Conservation (phyloP, 2,329 filamentous ascomycete genomes). For the Alternaria gaisen region DNA sequence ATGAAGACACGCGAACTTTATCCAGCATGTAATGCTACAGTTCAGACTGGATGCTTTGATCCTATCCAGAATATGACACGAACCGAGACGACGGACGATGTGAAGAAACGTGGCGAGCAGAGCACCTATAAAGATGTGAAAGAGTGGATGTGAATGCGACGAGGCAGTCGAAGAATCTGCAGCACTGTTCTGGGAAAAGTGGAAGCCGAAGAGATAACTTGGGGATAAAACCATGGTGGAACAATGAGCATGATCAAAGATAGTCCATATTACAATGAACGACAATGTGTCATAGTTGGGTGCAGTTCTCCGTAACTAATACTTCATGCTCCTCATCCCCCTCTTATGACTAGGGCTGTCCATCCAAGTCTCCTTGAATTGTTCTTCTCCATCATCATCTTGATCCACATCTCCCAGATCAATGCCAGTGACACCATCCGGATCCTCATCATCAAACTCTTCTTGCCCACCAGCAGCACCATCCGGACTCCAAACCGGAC, state of each 20-base stretch:
- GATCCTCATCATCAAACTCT: conserved; percentile 41
- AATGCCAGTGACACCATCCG: conserved; percentile 16
- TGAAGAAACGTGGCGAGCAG: neutral
- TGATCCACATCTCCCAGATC: conserved; percentile 29
- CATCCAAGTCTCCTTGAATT: conserved; percentile 37
- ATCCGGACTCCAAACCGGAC: conserved; percentile 63
- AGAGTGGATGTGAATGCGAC: neutral
- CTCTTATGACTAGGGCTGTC: conserved; percentile 40
- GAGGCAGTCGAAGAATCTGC: too few species aligned
- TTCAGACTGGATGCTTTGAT: neutral
- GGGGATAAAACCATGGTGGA: too few species aligned
- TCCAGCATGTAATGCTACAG: neutral
- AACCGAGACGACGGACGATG: neutral
- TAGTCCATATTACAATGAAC: neutral
- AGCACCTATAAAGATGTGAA: neutral
- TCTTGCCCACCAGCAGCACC: conserved; percentile 12
- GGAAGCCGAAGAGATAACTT: too few species aligned
- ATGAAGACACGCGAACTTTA: neutral
- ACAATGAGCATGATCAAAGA: neutral
- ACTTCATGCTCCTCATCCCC: conserved; percentile 2
- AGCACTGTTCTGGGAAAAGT: too few species aligned
- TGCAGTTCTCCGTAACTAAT: neutral
- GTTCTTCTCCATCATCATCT: conserved; percentile 37
- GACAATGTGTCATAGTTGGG: neutral
- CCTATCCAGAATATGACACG: neutral